These are phyloP conservation scores for Kluyveromyces sp. DNA, from an alignment of 1,139 yeast species.

Conservation along the genomic window DNA sequence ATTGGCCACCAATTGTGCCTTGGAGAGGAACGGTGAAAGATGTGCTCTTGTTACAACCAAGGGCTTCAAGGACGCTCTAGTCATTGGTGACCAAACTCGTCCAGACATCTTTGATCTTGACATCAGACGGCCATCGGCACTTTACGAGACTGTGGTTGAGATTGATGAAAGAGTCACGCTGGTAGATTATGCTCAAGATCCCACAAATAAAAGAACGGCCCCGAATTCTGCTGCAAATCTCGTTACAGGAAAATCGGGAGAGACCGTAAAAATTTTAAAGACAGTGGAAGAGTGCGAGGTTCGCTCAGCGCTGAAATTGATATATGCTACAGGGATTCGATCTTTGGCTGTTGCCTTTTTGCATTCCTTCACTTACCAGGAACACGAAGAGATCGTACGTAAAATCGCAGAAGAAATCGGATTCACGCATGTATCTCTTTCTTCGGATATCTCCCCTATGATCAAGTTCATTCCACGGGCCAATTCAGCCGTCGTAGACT, in stretches of 20 bases:
- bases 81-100: slow-evolving; percentile 67
- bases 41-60: slow-evolving; percentile 46
- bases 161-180: slow-evolving; percentile 67
- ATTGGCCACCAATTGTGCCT: slow-evolving; percentile 68
- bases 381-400: slow-evolving; percentile 55
- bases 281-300: slow-evolving; percentile 41
- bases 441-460: slow-evolving; percentile 64
- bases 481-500: slow-evolving; percentile 71
- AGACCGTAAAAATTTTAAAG: slow-evolving; percentile 48
- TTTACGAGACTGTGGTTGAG: slow-evolving; percentile 56
- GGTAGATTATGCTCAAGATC: slow-evolving; percentile 60
- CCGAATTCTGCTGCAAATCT: slow-evolving; percentile 25
- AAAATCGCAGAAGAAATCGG: slow-evolving; percentile 52
- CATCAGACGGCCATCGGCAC: slow-evolving; percentile 49
- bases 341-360: slow-evolving; percentile 62
- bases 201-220: slow-evolving; percentile 32
- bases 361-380: slow-evolving; percentile 64
- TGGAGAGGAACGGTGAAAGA: slow-evolving; percentile 46
- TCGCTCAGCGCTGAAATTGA: slow-evolving; percentile 34
- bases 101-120: slow-evolving; percentile 55
- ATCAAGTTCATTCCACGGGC: slow-evolving; percentile 66
- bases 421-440: slow-evolving; percentile 55
- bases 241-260: slow-evolving; percentile 57
- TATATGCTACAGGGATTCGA: slow-evolving; percentile 50
- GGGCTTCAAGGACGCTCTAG: slow-evolving; percentile 50